Evolutionary conservation across 176 grass and related monocot genomes (phyloP).

Genomic region (Bothriochloa decipiens): DNA sequence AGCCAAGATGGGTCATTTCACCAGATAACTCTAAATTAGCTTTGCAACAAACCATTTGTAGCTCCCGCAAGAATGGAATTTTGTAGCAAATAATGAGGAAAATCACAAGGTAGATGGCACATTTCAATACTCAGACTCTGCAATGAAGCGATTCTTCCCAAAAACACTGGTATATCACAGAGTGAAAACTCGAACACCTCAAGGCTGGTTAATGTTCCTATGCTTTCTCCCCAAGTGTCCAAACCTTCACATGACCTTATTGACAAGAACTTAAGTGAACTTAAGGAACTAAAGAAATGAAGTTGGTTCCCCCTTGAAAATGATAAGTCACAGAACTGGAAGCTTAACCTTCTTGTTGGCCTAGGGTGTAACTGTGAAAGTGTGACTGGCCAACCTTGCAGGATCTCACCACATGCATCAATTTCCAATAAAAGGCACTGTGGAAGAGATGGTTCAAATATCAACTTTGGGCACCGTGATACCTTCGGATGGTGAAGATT

Average conservation of each 20-base stretch:
- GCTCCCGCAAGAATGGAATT: not conserved
- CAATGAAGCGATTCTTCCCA: not conserved
- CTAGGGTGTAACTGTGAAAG: not conserved
- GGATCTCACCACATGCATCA: not conserved
- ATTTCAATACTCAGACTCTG: not conserved
- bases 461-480: not conserved
- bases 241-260: not conserved
- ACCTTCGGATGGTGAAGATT: not conserved
- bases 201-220: not conserved
- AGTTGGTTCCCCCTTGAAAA: not conserved
- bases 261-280: not conserved
- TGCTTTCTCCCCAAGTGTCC: not conserved
- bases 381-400: not conserved
- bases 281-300: not conserved
- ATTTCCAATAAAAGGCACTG: not conserved
- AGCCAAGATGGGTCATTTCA: not conserved
- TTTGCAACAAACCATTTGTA: not conserved
- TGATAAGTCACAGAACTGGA: not conserved
- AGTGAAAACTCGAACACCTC: not conserved
- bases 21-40: not conserved
- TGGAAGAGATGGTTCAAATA: not conserved
- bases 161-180: not conserved
- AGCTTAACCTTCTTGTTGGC: not conserved
- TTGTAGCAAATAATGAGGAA: not conserved
- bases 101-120: not conserved